Conservation (phyloP, 2,329 filamentous ascomycete species). For the Conoideocrella luteorostrata region DNA sequence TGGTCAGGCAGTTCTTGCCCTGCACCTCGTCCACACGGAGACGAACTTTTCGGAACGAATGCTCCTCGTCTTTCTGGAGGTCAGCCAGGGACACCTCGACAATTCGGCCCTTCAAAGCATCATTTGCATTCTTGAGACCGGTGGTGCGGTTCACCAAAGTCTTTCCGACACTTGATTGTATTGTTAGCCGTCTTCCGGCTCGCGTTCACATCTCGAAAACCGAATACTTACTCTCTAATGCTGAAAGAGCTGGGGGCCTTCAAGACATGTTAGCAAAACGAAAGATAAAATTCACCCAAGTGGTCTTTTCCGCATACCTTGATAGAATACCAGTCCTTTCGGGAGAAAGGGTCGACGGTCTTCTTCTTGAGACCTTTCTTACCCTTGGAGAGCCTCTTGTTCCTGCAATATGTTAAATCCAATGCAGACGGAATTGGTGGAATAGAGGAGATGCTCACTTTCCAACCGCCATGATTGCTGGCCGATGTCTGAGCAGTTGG, state of each 20-base stretch:
- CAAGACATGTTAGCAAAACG: slow-evolving; percentile 10
- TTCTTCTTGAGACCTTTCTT: slow-evolving; percentile 99
- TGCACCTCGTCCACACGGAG: slow-evolving; percentile 97
- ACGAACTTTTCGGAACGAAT: slow-evolving; percentile 99
- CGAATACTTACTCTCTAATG: slow-evolving; percentile 78
- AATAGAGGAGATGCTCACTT: slow-evolving; percentile 39
- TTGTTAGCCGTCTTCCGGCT: slow-evolving; percentile 4
- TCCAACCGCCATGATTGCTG: slow-evolving; percentile 56
- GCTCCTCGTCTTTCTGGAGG: slow-evolving; percentile 99
- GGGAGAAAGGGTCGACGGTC: slow-evolving; percentile 92
- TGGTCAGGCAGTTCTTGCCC: slow-evolving; percentile 99
- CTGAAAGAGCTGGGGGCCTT: slow-evolving; percentile 93
- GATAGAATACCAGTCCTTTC: slow-evolving; percentile 99
- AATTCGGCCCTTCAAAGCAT: slow-evolving; percentile 96
- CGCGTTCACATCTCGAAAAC: neutral
- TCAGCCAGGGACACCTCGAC: slow-evolving; percentile 98
- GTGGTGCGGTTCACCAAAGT: slow-evolving; percentile 99
- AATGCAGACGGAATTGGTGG: slow-evolving; percentile 6
- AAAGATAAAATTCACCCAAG: neutral
- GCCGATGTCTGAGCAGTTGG: slow-evolving; percentile 37
- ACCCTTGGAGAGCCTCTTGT: slow-evolving; percentile 99
- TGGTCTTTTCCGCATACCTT: slow-evolving; percentile 55
- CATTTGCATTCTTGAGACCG: slow-evolving; percentile 99
- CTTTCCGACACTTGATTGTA: slow-evolving; percentile 78
- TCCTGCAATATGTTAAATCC: slow-evolving; percentile 49